Percentiles rank a stretch among this genome's conserved stretches.
phyloP scores from a whole-genome alignment of 164 flowering plant genomes.

The Chloranthus sessilifolius region DNA sequence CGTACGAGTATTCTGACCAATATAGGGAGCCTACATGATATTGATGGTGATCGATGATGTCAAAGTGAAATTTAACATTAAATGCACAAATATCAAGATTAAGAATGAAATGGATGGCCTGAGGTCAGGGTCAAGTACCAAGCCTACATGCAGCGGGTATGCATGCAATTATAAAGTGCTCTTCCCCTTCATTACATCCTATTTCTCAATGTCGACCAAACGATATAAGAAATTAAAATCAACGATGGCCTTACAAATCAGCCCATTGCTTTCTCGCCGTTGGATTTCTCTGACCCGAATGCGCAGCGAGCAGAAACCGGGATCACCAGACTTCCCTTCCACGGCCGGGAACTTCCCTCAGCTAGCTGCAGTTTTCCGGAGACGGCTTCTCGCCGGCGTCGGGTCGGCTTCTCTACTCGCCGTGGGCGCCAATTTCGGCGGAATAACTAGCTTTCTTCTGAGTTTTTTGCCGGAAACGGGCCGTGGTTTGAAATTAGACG shows the following conservation, averaged over 20 bases:
- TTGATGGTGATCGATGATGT: too few relatives aligned
- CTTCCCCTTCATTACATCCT: too few relatives aligned
- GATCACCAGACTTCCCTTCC: too few relatives aligned
- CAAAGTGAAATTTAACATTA: too few relatives aligned
- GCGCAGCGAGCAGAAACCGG: too few relatives aligned
- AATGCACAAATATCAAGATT: too few relatives aligned
- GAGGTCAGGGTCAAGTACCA: too few relatives aligned
- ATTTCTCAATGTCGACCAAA: too few relatives aligned
- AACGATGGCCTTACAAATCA: conserved; percentile 26
- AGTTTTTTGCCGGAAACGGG: conserved; percentile 71
- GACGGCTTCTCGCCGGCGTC: conserved; percentile 63
- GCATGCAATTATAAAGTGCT: not conserved
- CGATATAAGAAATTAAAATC: not conserved
- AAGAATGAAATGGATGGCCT: too few relatives aligned
- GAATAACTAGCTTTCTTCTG: conserved; percentile 70
- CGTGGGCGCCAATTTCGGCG: conserved; percentile 78
- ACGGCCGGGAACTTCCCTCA: conserved; percentile 62
- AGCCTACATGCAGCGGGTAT: too few relatives aligned
- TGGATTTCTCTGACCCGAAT: conserved; percentile 26
- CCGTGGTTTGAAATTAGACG: conserved; percentile 68
- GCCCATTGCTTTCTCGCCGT: conserved; percentile 5
- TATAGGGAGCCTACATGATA: too few relatives aligned
- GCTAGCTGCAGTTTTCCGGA: conserved; percentile 45
- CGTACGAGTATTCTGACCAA: too few relatives aligned
- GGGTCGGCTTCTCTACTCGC: conserved; percentile 86